Evolutionary conservation across 1,139 yeast species (phyloP).

Genomic region (Debaryomycetaceae sp.): DNA sequence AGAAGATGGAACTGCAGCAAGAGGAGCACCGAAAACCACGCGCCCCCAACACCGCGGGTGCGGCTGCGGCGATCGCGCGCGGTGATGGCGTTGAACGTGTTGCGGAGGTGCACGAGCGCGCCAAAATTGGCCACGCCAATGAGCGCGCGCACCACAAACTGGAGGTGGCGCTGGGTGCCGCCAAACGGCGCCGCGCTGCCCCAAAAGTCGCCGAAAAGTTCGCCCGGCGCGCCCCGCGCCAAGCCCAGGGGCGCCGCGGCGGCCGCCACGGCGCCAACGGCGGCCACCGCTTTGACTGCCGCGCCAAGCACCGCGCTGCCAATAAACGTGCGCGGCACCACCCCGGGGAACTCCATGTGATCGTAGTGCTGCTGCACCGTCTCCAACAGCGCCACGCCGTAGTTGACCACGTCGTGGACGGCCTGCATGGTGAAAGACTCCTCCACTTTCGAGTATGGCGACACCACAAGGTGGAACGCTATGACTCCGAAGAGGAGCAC

Average conservation of each 20-base stretch:
- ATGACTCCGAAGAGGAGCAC: constrained; percentile 25
- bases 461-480: constrained; percentile 41
- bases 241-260: not conserved
- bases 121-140: constrained; percentile 49
- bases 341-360: constrained; percentile 80
- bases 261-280: constrained; percentile 9
- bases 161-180: constrained; percentile 38
- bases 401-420: constrained; percentile 68
- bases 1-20: constrained; percentile 74
- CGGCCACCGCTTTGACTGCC: constrained; percentile 19
- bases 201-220: too few species aligned
- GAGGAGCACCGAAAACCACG: constrained; percentile 58
- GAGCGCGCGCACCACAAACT: constrained; percentile 45
- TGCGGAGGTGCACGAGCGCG: constrained; percentile 24
- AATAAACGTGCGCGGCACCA: constrained; percentile 79
- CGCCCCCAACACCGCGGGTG: constrained; percentile 29
- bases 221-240: too few species aligned
- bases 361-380: constrained; percentile 49
- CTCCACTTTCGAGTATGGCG: constrained; percentile 91
- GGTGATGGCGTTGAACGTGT: constrained; percentile 23
- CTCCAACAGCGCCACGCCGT: constrained; percentile 48
- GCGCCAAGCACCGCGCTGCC: constrained; percentile 62
- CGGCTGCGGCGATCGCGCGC: constrained; percentile 15
- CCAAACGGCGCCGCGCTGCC: too few species aligned
- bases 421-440: constrained; percentile 94